Conservation (phyloP, 2,329 filamentous ascomycete genomes). For the Cordyceps pruinosa region DNA sequence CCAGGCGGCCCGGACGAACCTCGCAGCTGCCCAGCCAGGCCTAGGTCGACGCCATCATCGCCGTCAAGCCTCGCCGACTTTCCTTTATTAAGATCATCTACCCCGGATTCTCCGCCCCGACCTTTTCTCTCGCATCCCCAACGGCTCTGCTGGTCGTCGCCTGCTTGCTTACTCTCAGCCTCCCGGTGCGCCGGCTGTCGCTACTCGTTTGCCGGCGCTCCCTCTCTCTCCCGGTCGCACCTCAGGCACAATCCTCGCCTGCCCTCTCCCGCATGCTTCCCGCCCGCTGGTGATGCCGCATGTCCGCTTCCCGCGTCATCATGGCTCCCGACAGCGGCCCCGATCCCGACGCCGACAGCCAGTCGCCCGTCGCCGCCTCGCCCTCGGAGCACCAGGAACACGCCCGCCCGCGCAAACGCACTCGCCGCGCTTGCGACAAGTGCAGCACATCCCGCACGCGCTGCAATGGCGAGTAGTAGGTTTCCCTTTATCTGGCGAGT, state of each 20-base stretch:
- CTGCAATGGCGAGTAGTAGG: constrained; percentile 39
- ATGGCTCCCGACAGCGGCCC: constrained; percentile 1
- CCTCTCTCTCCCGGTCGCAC: not conserved
- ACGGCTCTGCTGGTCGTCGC: no score
- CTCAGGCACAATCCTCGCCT: not conserved
- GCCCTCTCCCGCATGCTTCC: no score
- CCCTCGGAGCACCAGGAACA: constrained; percentile 11
- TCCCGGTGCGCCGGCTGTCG: no score
- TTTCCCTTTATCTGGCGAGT: not conserved
- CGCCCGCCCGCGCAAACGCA: constrained; percentile 23
- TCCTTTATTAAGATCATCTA: no score
- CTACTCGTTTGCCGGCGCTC: no score
- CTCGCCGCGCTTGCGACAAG: constrained; percentile 26
- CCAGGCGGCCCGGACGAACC: no score
- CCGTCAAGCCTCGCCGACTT: no score
- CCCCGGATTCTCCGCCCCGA: no score
- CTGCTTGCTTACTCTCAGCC: no score
- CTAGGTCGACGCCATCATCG: no score
- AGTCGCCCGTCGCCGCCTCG: constrained; percentile 15
- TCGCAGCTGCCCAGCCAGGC: no score
- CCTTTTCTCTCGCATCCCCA: no score
- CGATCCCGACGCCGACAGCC: constrained; percentile 10
- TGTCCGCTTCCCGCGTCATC: not conserved
- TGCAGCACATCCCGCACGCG: constrained; percentile 33
- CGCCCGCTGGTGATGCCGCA: not conserved